These are phyloP conservation scores for Plasmodium yoelii DNA, from an alignment of 169 alveolate genomes.

Conservation along the genomic window DNA sequence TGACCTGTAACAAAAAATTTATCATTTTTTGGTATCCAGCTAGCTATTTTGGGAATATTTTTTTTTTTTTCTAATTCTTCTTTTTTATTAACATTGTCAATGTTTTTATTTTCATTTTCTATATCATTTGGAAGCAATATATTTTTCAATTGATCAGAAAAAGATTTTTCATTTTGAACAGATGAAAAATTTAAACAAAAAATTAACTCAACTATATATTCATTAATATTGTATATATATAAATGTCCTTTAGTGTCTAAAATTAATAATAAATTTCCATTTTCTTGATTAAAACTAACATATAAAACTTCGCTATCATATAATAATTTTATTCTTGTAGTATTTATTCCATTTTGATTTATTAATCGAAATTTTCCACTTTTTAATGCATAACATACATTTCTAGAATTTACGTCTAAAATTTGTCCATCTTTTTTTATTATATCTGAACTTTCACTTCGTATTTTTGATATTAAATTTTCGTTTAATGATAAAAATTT, in stretches of 20 bases:
- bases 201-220: conserved; percentile 33
- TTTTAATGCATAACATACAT: conserved; percentile 66
- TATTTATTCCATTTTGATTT: conserved; percentile 67
- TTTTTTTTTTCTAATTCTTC: conserved; percentile 15
- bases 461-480: conserved; percentile 61
- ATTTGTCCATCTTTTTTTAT: conserved; percentile 72
- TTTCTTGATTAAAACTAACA: conserved; percentile 54
- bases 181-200: conserved; percentile 63
- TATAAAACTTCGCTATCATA: conserved; percentile 65
- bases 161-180: conserved; percentile 7
- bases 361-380: conserved; percentile 74
- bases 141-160: not conserved
- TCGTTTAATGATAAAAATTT: conserved; percentile 37
- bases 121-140: not conserved
- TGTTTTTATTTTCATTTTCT: too few relatives aligned
- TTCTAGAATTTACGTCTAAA: conserved; percentile 64
- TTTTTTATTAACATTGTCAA: not conserved
- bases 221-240: conserved; percentile 70
- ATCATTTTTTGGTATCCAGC: conserved; percentile 75
- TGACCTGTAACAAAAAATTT: conserved; percentile 70
- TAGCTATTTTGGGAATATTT: conserved; percentile 51
- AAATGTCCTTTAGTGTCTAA: conserved; percentile 65
- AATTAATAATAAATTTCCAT: conserved; percentile 54
- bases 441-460: conserved; percentile 54
- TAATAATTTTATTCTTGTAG: conserved; percentile 61